Conservation (phyloP, 805 yeast species). For the Nematodospora valgi region DNA sequence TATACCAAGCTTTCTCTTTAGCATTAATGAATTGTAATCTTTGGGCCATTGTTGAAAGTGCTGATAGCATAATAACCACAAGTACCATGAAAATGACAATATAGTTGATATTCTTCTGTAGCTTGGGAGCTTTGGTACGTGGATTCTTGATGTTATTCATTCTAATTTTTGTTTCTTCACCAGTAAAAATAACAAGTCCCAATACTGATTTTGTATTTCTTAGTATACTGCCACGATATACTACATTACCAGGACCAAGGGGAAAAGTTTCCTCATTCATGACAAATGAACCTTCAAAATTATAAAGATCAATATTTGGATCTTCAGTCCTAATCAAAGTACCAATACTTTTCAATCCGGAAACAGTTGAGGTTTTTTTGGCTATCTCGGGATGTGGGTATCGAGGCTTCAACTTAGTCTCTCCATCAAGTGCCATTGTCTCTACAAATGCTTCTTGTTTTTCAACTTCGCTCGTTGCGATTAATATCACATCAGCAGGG, state of each 20-base stretch:
- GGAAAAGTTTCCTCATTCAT: slow-evolving; percentile 46
- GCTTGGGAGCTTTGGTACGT: slow-evolving; percentile 87
- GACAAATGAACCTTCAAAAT: slow-evolving; percentile 76
- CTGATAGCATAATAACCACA: slow-evolving; percentile 69
- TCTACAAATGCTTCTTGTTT: slow-evolving; percentile 72
- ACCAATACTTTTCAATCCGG: slow-evolving; percentile 46
- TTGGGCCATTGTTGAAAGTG: slow-evolving; percentile 81
- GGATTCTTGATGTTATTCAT: slow-evolving; percentile 93
- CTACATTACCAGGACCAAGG: slow-evolving; percentile 74
- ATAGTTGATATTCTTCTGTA: slow-evolving; percentile 76
- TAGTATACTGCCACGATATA: slow-evolving; percentile 85
- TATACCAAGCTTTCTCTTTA: slow-evolving; percentile 63
- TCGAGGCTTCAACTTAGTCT: slow-evolving; percentile 82
- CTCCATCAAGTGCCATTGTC: slow-evolving; percentile 98
- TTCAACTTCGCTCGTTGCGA: slow-evolving; percentile 62
- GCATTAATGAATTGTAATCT: slow-evolving; percentile 44
- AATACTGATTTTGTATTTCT: slow-evolving; percentile 74
- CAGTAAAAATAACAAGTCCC: slow-evolving; percentile 87
- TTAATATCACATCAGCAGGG: slow-evolving; percentile 83
- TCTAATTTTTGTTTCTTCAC: slow-evolving; percentile 93
- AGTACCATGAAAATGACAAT: slow-evolving; percentile 86
- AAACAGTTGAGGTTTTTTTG: slow-evolving; percentile 46
- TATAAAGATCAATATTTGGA: slow-evolving; percentile 88
- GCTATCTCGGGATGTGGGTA: slow-evolving; percentile 64
- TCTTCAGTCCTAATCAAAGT: slow-evolving; percentile 74